These are phyloP conservation scores for Letharia columbiana DNA, from an alignment of 495 filamentous ascomycete genomes.

Conservation along the genomic window DNA sequence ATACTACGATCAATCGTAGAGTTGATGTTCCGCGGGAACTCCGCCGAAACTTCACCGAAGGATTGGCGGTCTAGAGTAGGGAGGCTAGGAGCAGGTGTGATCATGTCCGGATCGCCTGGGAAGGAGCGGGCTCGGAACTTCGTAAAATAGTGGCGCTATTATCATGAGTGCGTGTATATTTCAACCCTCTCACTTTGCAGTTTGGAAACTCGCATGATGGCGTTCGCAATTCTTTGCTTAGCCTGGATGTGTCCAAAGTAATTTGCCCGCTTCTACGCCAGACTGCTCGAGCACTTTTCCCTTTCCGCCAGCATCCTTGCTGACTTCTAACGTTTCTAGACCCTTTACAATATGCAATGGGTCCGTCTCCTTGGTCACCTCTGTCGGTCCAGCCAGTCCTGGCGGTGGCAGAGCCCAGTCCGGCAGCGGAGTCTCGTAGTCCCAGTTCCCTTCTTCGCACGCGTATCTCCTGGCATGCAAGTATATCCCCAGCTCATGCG, in stretches of 20 bases:
- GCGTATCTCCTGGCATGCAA: constrained; percentile 86
- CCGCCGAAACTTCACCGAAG: background rate
- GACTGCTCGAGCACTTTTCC: background rate
- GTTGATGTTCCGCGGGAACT: background rate
- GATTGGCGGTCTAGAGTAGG: background rate
- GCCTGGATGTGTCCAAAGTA: constrained; percentile 1
- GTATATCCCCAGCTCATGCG: constrained; percentile 86
- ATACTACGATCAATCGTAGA: background rate
- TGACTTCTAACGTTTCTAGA: constrained; percentile 10
- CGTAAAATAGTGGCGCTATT: too few relatives aligned
- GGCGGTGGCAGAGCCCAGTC: constrained; percentile 75
- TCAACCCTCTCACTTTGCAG: background rate
- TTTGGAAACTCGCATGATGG: background rate
- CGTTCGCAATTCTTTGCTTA: background rate
- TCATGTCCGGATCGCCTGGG: too few relatives aligned
- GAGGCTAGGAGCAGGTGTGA: too few relatives aligned
- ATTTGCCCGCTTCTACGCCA: constrained; percentile 5
- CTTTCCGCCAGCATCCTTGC: background rate
- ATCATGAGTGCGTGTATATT: background rate
- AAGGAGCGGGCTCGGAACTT: too few relatives aligned
- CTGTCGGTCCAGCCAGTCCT: constrained; percentile 32
- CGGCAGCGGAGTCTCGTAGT: constrained; percentile 76
- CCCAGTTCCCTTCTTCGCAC: constrained; percentile 70
- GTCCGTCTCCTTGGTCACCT: constrained; percentile 23
- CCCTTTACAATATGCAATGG: constrained; percentile 18